phyloP scores from a whole-genome alignment of 495 filamentous ascomycete species.

The Podospora comata region DNA sequence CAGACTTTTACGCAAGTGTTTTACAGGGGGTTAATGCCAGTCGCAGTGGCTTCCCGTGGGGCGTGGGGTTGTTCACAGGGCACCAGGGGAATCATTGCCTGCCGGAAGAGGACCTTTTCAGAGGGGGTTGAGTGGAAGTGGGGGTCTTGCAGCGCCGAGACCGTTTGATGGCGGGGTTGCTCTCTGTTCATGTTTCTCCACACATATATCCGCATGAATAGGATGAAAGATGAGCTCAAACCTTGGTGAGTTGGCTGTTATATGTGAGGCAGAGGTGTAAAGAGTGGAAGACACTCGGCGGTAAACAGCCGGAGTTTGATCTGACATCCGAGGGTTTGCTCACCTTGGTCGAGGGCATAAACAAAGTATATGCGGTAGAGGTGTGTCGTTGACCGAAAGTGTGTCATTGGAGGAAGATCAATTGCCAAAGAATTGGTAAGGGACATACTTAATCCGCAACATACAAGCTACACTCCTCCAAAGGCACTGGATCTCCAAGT shows the following conservation, averaged over 20 bases:
- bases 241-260: background rate
- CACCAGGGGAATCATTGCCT: background rate
- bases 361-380: background rate
- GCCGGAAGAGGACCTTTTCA: conserved; percentile 10
- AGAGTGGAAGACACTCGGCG: background rate
- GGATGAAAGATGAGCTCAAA: background rate
- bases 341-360: background rate
- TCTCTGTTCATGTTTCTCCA: background rate
- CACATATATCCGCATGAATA: background rate
- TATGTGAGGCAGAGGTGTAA: background rate
- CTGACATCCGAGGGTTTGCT: conserved; percentile 5
- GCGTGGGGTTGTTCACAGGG: conserved; percentile 7
- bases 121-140: background rate
- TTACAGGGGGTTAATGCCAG: conserved; percentile 20
- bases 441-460: conserved; percentile 1
- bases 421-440: conserved; percentile 11
- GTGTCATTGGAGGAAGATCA: background rate
- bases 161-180: conserved; percentile 1
- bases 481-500: background rate
- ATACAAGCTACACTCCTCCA: too few relatives aligned
- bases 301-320: background rate
- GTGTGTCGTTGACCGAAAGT: background rate
- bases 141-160: conserved; percentile 4
- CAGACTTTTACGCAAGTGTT: conserved; percentile 27
- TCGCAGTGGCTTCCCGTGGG: background rate